These are phyloP conservation scores for Collybia sordida DNA, from an alignment of 768 basidiomycete genomes.

Conservation along the genomic window DNA sequence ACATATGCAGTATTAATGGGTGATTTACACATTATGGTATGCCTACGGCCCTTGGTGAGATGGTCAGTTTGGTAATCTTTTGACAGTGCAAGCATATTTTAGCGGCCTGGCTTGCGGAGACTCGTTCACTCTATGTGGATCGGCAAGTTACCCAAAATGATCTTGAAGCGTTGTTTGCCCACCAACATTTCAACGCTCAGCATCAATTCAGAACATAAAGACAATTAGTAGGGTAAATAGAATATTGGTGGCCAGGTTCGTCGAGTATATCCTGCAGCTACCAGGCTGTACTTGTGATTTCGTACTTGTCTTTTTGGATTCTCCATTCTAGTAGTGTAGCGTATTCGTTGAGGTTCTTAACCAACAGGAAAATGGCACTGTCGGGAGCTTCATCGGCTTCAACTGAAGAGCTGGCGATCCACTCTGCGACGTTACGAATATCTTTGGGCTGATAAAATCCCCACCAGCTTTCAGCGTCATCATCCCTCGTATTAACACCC, in stretches of 20 bases:
- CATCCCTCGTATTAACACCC: constrained; percentile 31
- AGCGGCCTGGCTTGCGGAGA: constrained; percentile 60
- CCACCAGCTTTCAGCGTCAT: constrained; percentile 67
- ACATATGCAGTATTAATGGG: constrained; percentile 59
- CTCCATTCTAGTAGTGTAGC: constrained; percentile 63
- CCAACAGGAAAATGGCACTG: constrained; percentile 29
- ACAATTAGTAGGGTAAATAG: too few relatives aligned
- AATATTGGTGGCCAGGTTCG: too few relatives aligned
- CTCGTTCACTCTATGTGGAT: constrained; percentile 49
- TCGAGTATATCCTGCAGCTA: too few relatives aligned
- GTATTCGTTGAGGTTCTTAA: constrained; percentile 57
- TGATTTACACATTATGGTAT: constrained; percentile 65
- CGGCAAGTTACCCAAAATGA: constrained; percentile 46
- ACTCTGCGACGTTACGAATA: constrained; percentile 62
- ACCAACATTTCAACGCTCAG: constrained; percentile 28
- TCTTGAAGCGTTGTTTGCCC: constrained; percentile 41
- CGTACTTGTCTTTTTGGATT: constrained; percentile 34
- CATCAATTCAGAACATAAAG: too few relatives aligned
- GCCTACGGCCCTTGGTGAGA: constrained; percentile 6
- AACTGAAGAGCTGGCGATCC: constrained; percentile 54
- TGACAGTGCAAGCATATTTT: constrained; percentile 79
- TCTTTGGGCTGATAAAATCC: constrained; percentile 67
- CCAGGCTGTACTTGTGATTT: background rate
- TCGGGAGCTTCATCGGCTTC: constrained; percentile 26
- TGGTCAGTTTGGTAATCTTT: constrained; percentile 10